These are phyloP conservation scores for Stylosanthes scabra DNA, from an alignment of 331 rosid genomes.

Conservation along the genomic window DNA sequence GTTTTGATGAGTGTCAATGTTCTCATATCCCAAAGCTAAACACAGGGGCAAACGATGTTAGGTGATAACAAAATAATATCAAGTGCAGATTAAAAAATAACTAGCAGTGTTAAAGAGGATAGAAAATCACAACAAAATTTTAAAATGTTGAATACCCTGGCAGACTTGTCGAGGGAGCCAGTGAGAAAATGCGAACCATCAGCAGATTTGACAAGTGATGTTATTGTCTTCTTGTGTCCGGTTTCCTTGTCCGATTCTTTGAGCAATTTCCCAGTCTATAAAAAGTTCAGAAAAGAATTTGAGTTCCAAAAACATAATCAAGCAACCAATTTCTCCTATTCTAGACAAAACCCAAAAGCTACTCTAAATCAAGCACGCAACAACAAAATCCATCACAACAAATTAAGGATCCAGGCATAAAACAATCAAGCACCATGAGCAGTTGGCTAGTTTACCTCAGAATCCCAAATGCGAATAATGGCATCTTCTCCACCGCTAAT, in stretches of 20 bases:
- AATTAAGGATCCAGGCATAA: background rate
- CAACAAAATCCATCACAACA: background rate
- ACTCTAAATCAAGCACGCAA: background rate
- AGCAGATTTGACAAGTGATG: constrained; percentile 72
- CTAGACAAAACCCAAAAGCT: background rate
- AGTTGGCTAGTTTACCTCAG: constrained; percentile 58
- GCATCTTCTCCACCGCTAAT: constrained; percentile 96
- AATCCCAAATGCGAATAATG: constrained; percentile 85
- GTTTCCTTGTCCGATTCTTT: constrained; percentile 78
- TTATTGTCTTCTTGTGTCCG: constrained; percentile 78
- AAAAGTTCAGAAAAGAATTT: background rate
- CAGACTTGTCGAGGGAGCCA: constrained; percentile 91
- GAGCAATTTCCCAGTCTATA: constrained; percentile 81
- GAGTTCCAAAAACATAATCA: background rate
- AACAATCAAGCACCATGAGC: background rate
- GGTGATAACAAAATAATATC: background rate
- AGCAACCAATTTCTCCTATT: background rate
- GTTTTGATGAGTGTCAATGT: constrained; percentile 89
- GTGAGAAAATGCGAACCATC: constrained; percentile 88
- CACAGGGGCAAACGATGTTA: background rate
- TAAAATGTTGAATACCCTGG: constrained; percentile 56
- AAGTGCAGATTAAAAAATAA: background rate
- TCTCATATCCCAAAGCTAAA: constrained; percentile 91
- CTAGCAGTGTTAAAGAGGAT: background rate
- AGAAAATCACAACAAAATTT: background rate